Evolutionary conservation across 352 stramenopile genomes (phyloP).

Genomic region (Phytopythium ostracodes): DNA sequence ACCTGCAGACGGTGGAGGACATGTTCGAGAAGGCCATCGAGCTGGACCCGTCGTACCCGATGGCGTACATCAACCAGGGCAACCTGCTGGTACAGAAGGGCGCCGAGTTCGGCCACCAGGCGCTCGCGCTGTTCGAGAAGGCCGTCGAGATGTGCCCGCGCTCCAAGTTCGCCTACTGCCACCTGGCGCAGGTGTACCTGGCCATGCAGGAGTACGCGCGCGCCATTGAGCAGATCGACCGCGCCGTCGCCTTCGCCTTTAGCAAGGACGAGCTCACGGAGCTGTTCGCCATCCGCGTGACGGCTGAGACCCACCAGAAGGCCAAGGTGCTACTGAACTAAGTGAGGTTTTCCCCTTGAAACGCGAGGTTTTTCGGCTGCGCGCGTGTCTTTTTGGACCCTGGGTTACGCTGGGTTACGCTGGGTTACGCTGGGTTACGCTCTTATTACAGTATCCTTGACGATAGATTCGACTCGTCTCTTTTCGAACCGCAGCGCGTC

Average conservation of each 20-base stretch:
- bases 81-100: slow-evolving; percentile 78
- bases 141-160: slow-evolving; percentile 71
- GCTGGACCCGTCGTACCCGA: slow-evolving; percentile 76
- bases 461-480: neutral
- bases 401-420: too few species aligned
- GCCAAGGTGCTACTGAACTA: slow-evolving; percentile 61
- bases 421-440: too few species aligned
- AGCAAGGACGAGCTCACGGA: slow-evolving; percentile 75
- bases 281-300: slow-evolving; percentile 75
- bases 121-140: slow-evolving; percentile 71
- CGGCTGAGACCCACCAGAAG: slow-evolving; percentile 71
- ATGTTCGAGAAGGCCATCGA: slow-evolving; percentile 83
- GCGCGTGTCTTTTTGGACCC: neutral
- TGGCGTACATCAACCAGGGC: slow-evolving; percentile 86
- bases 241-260: slow-evolving; percentile 67
- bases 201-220: slow-evolving; percentile 78
- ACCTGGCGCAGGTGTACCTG: slow-evolving; percentile 83
- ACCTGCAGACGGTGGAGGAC: slow-evolving; percentile 54
- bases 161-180: slow-evolving; percentile 82
- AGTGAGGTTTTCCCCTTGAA: neutral
- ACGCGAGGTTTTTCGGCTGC: neutral
- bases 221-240: slow-evolving; percentile 80
- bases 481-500: neutral
- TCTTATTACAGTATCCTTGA: neutral
- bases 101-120: slow-evolving; percentile 62